Conservation (phyloP, 2,329 filamentous ascomycete species). For the Beauveria rudraprayagi region DNA sequence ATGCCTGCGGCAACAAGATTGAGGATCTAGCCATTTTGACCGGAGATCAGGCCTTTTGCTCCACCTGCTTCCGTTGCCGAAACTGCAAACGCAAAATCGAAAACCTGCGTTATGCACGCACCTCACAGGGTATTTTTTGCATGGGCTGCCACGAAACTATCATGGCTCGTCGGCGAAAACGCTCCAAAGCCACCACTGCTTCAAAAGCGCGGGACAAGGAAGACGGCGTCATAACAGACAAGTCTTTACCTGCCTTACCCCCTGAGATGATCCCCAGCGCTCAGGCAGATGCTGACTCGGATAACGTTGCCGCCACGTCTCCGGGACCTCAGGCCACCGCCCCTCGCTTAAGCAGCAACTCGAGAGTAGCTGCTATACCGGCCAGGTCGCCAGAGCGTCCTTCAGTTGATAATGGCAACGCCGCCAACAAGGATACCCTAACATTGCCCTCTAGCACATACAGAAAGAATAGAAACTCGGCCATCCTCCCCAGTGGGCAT, state of each 20-base stretch:
- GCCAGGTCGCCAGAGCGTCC: conserved; percentile 47
- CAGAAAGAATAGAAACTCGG: conserved; percentile 67
- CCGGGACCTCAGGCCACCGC: conserved; percentile 45
- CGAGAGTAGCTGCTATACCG: conserved; percentile 44
- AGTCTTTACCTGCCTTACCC: conserved; percentile 85
- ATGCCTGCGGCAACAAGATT: conserved; percentile 93
- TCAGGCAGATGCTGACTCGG: conserved; percentile 52
- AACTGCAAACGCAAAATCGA: conserved; percentile 99
- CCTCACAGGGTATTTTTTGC: conserved; percentile 97
- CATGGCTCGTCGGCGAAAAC: conserved; percentile 87
- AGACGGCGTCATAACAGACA: conserved; percentile 63
- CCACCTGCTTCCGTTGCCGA: conserved; percentile 90
- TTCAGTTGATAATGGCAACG: conserved; percentile 22
- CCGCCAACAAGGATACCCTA: conserved; percentile 46
- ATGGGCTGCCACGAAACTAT: conserved; percentile 98
- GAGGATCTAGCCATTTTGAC: conserved; percentile 96
- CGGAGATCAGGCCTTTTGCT: conserved; percentile 95
- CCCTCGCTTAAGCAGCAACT: conserved; percentile 42
- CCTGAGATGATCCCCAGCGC: conserved; percentile 60
- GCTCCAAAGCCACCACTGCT: conserved; percentile 58
- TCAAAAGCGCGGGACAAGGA: conserved; percentile 58
- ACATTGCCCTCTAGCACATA: conserved; percentile 70
- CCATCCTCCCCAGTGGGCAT: conserved; percentile 45
- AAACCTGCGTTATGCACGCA: conserved; percentile 93
- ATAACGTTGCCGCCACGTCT: conserved; percentile 62